Evolutionary conservation across 2,329 filamentous ascomycete species (phyloP).

Genomic region (Fusarium duplospermum): DNA sequence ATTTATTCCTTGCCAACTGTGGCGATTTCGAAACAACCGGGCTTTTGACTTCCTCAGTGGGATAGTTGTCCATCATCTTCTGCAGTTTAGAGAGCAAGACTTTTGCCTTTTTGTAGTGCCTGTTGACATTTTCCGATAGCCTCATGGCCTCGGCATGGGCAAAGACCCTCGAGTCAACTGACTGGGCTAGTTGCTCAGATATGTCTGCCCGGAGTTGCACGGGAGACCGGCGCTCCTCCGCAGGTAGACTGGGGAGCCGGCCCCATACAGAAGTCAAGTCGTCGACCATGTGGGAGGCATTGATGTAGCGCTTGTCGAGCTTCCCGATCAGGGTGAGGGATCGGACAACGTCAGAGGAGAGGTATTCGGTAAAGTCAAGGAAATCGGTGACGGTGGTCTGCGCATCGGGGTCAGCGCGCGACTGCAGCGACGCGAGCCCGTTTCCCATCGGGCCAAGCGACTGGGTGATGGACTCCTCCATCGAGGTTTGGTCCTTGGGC

Average conservation of each 20-base stretch:
- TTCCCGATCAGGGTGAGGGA: slow-evolving; percentile 74
- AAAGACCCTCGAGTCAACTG: slow-evolving; percentile 67
- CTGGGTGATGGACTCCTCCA: slow-evolving; percentile 41
- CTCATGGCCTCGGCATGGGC: slow-evolving; percentile 71
- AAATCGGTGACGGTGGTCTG: slow-evolving; percentile 78
- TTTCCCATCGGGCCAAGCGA: slow-evolving; percentile 50
- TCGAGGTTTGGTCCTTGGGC: slow-evolving; percentile 43
- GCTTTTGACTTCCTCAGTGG: slow-evolving; percentile 64
- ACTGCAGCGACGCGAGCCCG: slow-evolving; percentile 53
- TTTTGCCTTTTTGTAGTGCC: slow-evolving; percentile 71
- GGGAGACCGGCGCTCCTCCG: slow-evolving; percentile 60
- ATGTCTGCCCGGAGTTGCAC: slow-evolving; percentile 68
- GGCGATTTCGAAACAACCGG: slow-evolving; percentile 66
- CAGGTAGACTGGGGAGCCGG: slow-evolving; percentile 61
- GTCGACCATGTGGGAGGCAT: slow-evolving; percentile 66
- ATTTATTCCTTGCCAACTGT: slow-evolving; percentile 62
- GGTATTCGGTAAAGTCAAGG: slow-evolving; percentile 76
- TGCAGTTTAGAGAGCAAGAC: slow-evolving; percentile 69
- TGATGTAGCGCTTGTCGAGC: slow-evolving; percentile 69
- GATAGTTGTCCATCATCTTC: slow-evolving; percentile 70
- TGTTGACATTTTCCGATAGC: slow-evolving; percentile 72
- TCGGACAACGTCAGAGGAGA: slow-evolving; percentile 74
- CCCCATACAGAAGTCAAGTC: slow-evolving; percentile 69
- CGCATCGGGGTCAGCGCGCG: slow-evolving; percentile 72
- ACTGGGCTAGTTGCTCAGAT: slow-evolving; percentile 66